Base-by-base conservation (phyloP, 345 rosid species). In the Cardamine chenopodiifolia region DNA sequence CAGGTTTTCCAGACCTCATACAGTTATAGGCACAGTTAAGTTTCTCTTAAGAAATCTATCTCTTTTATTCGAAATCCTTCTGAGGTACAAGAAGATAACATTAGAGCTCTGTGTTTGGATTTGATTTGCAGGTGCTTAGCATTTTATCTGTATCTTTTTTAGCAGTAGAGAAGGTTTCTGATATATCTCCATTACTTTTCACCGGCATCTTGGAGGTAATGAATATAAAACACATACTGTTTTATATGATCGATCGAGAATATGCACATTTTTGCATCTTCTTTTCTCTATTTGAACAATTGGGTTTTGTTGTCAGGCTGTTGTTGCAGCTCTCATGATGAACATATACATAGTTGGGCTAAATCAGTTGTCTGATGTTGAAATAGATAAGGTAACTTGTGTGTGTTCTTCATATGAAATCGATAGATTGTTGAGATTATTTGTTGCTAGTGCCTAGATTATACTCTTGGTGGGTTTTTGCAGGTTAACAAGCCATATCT, bases 401-500 rank as follows among this genome's bases (percentile, higher is more conserved):
- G 14, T 19, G 3, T 52, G 14, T 50, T 66, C 77, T 39, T 56
- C 14, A 23, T 66, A 54, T 55, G 40, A 45, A 25, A 73, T 8
- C 0, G 34, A 56, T 11, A 37, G 22, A 48, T 4, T 34, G 29
- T 39, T 20, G 56, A 55, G 53, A 72, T 34, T 35, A 14, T 12
- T 13, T 61, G 18, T 6, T 1, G 11, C 48, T 53, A 32, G 64
- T 49, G 50, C 52, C 0, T 19, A 42, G 25, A 72, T 72, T 67
- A 50, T 32, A 35, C 32, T 58, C 47, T 52, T 0, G 12, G 8
- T 66, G 18, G 19, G 1, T 18, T 73, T 52, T 81, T 83, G 64
- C 83, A 94, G 97, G 90, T 94, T 73, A 94, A 94, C 85, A 94
- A 91, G 71, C 98, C 98, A 1, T 89, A 89, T 84, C 98, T 94